Evolutionary conservation across 2,329 filamentous ascomycete species (phyloP).

Genomic region (Didymella glomerata): DNA sequence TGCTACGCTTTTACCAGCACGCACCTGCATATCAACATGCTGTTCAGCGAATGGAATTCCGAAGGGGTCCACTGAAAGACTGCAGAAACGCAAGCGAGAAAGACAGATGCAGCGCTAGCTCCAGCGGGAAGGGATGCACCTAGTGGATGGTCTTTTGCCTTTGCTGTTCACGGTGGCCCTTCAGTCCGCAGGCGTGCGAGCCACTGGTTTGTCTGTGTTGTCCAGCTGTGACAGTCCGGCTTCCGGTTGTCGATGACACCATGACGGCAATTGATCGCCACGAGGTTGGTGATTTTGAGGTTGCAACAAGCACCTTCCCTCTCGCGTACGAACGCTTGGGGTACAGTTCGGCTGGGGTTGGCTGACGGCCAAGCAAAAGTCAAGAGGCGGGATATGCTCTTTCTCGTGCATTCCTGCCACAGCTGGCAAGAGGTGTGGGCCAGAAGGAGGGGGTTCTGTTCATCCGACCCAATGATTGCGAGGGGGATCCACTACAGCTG

Average conservation of each 20-base stretch:
- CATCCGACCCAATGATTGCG: slow-evolving; percentile 32
- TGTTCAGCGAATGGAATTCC: slow-evolving; percentile 7
- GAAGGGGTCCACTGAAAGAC: slow-evolving; percentile 7
- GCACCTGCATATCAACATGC: slow-evolving; percentile 7
- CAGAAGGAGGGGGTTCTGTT: slow-evolving; percentile 37
- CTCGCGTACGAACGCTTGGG: slow-evolving; percentile 12
- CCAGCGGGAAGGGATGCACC: slow-evolving; percentile 9
- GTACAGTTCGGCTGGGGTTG: slow-evolving; percentile 11
- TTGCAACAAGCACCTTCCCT: slow-evolving; percentile 14
- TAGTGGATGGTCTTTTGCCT: slow-evolving; percentile 6
- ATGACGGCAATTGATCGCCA: slow-evolving; percentile 3
- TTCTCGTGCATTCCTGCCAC: slow-evolving; percentile 18
- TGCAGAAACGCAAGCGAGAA: slow-evolving; percentile 17
- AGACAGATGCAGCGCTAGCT: slow-evolving; percentile 15
- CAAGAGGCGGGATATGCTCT: slow-evolving; percentile 28
- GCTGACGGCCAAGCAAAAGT: slow-evolving; percentile 28
- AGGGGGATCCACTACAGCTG: slow-evolving; percentile 21
- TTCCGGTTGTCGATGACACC: slow-evolving; percentile 5
- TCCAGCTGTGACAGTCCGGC: slow-evolving; percentile 4
- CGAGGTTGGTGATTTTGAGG: slow-evolving; percentile 4
- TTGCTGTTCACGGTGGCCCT: slow-evolving; percentile 5
- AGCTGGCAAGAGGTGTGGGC: slow-evolving; percentile 26
- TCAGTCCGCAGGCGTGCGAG: not conserved
- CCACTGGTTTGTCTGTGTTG: slow-evolving; percentile 7
- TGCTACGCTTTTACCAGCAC: slow-evolving; percentile 4